These are phyloP conservation scores for Nicotiana rustica DNA, from an alignment of 305 asterid species.

Conservation along the genomic window DNA sequence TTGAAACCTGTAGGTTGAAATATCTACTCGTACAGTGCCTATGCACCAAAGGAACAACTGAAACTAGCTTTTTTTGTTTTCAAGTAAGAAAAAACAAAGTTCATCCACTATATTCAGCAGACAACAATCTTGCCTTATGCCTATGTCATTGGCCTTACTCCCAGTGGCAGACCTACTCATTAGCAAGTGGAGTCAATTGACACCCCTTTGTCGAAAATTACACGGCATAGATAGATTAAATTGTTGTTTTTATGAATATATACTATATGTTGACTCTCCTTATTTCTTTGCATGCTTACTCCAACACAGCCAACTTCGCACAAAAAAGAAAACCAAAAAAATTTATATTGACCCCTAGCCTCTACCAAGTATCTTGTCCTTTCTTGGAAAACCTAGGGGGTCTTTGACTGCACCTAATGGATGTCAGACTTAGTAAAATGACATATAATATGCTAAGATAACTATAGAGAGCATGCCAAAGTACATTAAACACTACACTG, in stretches of 20 bases:
- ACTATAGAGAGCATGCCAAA: not conserved
- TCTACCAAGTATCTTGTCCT: not conserved
- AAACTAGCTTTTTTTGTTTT: not conserved
- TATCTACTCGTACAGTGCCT: not conserved
- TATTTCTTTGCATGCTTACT: too few relatives aligned
- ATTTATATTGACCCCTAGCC: slow-evolving; percentile 13
- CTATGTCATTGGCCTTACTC: not conserved
- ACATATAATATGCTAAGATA: not conserved
- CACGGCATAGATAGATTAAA: too few relatives aligned
- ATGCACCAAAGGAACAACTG: slow-evolving; percentile 9
- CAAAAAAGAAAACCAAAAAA: not conserved
- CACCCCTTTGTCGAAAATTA: too few relatives aligned
- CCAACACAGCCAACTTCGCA: not conserved
- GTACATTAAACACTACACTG: not conserved
- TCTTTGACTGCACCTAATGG: not conserved
- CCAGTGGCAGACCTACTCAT: too few relatives aligned
- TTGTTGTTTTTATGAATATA: too few relatives aligned
- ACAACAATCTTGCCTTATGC: not conserved
- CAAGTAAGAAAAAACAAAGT: not conserved
- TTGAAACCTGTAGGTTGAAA: not conserved
- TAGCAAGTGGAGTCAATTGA: too few relatives aligned
- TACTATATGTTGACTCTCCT: too few relatives aligned
- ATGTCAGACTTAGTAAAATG: not conserved
- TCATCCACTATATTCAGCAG: slow-evolving; percentile 21
- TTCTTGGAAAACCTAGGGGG: not conserved